Evolutionary conservation across 192 early-diverging fungal species (phyloP).

Genomic region (Pilaira anomala): DNA sequence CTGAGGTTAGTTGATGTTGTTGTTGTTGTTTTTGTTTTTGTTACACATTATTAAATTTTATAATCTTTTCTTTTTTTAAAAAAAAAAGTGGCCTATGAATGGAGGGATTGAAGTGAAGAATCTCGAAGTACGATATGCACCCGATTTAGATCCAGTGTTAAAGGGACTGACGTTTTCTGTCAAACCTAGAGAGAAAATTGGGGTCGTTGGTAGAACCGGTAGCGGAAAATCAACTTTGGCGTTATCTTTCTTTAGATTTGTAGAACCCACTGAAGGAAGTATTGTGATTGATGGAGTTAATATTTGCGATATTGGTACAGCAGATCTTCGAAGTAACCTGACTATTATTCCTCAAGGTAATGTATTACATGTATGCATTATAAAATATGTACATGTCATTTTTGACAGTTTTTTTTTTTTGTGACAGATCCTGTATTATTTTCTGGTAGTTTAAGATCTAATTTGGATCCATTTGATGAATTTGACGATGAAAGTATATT

Average conservation of each 20-base stretch:
- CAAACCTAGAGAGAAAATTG: constrained; percentile 72
- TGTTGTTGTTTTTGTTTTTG: background rate
- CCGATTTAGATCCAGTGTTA: constrained; percentile 68
- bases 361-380: background rate
- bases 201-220: constrained; percentile 91
- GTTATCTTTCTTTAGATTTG: constrained; percentile 75
- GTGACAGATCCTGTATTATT: constrained; percentile 40
- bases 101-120: constrained; percentile 72
- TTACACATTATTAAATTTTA: constrained; percentile 1
- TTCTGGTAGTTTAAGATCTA: constrained; percentile 65
- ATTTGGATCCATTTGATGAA: constrained; percentile 87
- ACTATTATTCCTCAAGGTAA: constrained; percentile 87
- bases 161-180: constrained; percentile 68
- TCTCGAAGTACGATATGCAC: constrained; percentile 74
- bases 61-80: too few species aligned
- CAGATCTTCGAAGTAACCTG: constrained; percentile 73
- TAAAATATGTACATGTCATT: background rate
- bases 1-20: constrained; percentile 33
- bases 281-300: constrained; percentile 81
- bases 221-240: constrained; percentile 82
- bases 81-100: constrained; percentile 62
- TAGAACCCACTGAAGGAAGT: constrained; percentile 63
- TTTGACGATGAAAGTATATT: constrained; percentile 76
- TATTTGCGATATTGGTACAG: constrained; percentile 68
- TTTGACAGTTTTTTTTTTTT: constrained; percentile 1